Percentiles rank a stretch among this genome's conserved stretches.
These are phyloP conservation scores for Sordariomycetes sp. DNA, from an alignment of 2,329 filamentous ascomycete species.

Conservation along the genomic window DNA sequence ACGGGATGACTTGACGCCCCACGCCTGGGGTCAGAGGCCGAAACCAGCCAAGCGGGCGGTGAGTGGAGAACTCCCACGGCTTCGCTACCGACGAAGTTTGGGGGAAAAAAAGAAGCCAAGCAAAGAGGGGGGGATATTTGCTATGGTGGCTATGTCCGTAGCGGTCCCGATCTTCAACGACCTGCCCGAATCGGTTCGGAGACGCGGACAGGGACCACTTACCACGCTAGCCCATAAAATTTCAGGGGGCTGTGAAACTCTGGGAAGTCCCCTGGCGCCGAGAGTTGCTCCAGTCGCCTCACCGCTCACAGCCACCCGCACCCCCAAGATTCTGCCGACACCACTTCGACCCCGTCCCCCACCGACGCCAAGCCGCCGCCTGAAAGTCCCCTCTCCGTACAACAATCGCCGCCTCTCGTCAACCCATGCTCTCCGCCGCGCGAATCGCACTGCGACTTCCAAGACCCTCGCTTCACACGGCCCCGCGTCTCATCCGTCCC, in stretches of 20 bases:
- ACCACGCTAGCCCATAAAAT: no score
- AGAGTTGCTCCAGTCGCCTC: neutral
- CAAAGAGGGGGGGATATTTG: no score
- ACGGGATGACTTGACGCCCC: no score
- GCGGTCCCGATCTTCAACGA: no score
- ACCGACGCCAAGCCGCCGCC: neutral
- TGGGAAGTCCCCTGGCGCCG: neutral
- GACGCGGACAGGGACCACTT: no score
- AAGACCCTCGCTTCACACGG: neutral
- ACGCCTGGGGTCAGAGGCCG: no score
- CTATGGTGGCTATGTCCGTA: no score
- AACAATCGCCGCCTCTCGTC: neutral
- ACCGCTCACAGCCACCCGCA: neutral
- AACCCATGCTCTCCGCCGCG: neutral
- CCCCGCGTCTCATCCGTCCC: neutral
- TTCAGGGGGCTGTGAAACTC: neutral
- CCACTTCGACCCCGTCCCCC: neutral
- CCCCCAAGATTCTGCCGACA: neutral
- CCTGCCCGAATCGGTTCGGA: no score
- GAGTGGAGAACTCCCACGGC: no score
- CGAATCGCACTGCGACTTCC: neutral
- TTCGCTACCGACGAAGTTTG: no score
- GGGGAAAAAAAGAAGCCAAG: no score
- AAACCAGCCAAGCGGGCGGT: no score
- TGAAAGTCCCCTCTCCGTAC: neutral